These are phyloP conservation scores for Aspergillus fijiensis DNA, from an alignment of 2,329 filamentous ascomycete species.

Conservation along the genomic window DNA sequence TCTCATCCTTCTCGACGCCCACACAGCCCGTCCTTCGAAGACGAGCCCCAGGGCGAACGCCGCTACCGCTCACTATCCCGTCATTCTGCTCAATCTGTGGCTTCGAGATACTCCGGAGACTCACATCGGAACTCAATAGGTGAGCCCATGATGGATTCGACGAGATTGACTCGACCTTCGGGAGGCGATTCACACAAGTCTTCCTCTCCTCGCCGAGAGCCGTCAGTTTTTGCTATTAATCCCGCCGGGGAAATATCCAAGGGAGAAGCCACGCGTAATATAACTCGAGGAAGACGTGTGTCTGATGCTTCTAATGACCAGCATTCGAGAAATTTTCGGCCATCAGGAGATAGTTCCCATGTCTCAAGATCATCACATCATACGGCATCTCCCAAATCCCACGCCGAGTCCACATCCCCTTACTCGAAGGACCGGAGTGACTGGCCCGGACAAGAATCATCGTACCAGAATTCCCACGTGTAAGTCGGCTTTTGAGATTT, in stretches of 20 bases:
- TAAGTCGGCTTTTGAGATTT: constrained; percentile 36
- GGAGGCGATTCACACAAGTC: constrained; percentile 29
- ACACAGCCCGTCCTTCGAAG: constrained; percentile 28
- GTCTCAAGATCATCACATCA: constrained; percentile 62
- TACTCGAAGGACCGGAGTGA: constrained; percentile 56
- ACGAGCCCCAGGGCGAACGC: constrained; percentile 26
- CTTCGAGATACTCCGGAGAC: constrained; percentile 32
- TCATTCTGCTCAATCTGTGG: constrained; percentile 33
- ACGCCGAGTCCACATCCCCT: constrained; percentile 65
- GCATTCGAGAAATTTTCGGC: constrained; percentile 40
- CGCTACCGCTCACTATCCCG: constrained; percentile 37
- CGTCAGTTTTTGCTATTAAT: constrained; percentile 34
- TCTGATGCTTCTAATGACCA: constrained; percentile 32
- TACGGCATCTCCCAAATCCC: constrained; percentile 53
- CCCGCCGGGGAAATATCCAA: constrained; percentile 30
- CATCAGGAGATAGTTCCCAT: constrained; percentile 46
- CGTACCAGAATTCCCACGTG: constrained; percentile 51
- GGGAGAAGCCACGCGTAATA: constrained; percentile 33
- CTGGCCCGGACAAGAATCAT: constrained; percentile 47
- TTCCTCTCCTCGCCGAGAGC: constrained; percentile 36
- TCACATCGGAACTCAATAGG: constrained; percentile 25
- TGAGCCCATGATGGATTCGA: constrained; percentile 28
- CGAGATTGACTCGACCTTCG: constrained; percentile 30
- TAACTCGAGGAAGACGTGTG: constrained; percentile 31
- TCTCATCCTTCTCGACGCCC: constrained; percentile 30